phyloP scores from a whole-genome alignment of 768 basidiomycete species.

The Boletus reticulatus region DNA sequence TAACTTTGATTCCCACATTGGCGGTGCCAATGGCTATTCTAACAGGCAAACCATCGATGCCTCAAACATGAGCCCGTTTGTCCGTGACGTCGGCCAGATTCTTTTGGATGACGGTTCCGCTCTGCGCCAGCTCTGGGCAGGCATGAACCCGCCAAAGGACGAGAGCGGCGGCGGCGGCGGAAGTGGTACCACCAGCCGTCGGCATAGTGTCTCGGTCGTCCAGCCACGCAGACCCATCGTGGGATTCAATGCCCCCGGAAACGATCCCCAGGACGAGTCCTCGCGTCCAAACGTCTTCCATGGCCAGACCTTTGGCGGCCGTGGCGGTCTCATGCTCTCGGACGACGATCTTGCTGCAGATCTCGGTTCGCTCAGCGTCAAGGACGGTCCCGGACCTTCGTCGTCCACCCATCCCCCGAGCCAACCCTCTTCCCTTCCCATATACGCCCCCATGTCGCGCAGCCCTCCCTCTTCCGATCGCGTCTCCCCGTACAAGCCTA shows the following conservation, averaged over 20 bases:
- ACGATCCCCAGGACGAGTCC: conserved; percentile 42
- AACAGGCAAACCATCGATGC: conserved; percentile 46
- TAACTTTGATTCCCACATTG: conserved; percentile 46
- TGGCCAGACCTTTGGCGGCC: conserved; percentile 37
- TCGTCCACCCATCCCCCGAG: conserved; percentile 55
- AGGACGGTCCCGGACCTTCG: conserved; percentile 31
- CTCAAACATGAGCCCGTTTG: conserved; percentile 83
- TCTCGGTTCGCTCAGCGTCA: conserved; percentile 60
- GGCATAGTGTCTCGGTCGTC: conserved; percentile 82
- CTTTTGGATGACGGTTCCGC: conserved; percentile 70
- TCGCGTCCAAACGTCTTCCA: conserved; percentile 32
- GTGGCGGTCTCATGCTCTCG: conserved; percentile 63
- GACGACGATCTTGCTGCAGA: conserved; percentile 82
- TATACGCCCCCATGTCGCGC: conserved; percentile 67
- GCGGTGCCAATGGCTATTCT: conserved; percentile 46
- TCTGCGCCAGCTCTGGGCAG: conserved; percentile 73
- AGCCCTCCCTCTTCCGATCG: conserved; percentile 56
- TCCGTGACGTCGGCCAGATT: conserved; percentile 80
- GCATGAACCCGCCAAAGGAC: conserved; percentile 61
- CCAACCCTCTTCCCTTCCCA: conserved; percentile 74
- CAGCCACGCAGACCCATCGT: conserved; percentile 68
- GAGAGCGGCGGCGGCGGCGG: conserved; percentile 56
- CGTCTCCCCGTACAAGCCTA: conserved; percentile 54
- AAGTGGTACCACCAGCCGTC: conserved; percentile 78
- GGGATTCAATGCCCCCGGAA: conserved; percentile 44